phyloP scores from a whole-genome alignment of 1,284 basidiomycete genomes.

The Spongispora temasekensis region DNA sequence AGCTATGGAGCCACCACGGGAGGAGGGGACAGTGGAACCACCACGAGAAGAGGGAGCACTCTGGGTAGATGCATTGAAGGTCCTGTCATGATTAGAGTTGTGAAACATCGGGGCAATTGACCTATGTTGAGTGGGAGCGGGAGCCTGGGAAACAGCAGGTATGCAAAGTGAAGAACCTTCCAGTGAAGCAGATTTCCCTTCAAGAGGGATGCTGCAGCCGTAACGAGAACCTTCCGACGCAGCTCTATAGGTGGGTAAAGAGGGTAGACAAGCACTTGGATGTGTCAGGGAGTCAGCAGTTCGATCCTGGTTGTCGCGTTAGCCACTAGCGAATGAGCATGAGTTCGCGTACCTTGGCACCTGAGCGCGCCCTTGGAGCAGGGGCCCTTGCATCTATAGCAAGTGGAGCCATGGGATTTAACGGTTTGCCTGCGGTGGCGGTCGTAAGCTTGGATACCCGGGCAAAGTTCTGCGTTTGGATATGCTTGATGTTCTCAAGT shows the following conservation, averaged over 20 bases:
- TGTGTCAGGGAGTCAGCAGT: background rate
- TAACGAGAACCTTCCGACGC: background rate
- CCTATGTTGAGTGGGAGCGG: too few relatives aligned
- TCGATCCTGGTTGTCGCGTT: background rate
- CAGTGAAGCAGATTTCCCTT: background rate
- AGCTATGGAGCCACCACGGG: too few relatives aligned
- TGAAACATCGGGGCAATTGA: too few relatives aligned
- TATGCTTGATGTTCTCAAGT: background rate
- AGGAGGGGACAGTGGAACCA: too few relatives aligned
- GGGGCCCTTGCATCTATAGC: background rate
- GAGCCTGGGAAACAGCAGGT: too few relatives aligned
- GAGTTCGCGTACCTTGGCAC: background rate
- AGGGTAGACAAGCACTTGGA: background rate
- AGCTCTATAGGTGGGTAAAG: background rate
- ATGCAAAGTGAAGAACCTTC: too few relatives aligned
- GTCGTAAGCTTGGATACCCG: background rate
- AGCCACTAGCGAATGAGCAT: background rate
- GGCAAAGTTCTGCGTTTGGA: background rate
- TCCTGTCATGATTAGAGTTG: too few relatives aligned
- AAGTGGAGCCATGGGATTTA: background rate
- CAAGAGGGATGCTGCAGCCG: background rate
- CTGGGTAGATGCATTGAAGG: too few relatives aligned
- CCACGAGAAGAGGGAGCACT: too few relatives aligned
- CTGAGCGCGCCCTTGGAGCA: background rate
- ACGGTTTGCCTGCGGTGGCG: background rate